Evolutionary conservation across 805 yeast species (phyloP).

Genomic region (Saccharomycopsis selenospora): DNA sequence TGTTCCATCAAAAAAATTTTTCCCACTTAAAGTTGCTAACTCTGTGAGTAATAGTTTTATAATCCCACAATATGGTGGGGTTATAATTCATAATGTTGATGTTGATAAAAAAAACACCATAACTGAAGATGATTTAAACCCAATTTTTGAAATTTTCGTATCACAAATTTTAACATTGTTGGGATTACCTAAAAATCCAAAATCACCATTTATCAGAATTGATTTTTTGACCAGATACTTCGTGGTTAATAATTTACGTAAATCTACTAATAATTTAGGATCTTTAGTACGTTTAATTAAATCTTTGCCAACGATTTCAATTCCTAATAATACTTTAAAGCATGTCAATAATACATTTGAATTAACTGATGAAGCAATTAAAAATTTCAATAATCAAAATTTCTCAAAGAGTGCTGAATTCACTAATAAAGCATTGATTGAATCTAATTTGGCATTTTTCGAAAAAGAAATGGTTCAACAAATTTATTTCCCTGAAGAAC

Average conservation of each 20-base stretch:
- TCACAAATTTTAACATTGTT: slow-evolving; percentile 67
- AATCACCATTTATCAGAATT: slow-evolving; percentile 53
- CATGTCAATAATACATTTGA: slow-evolving; percentile 49
- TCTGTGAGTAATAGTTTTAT: slow-evolving; percentile 49
- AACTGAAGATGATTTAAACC: slow-evolving; percentile 40
- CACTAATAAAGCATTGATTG: slow-evolving; percentile 47
- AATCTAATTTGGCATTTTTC: slow-evolving; percentile 74
- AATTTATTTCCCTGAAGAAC: slow-evolving; percentile 91
- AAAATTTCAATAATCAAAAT: slow-evolving; percentile 26
- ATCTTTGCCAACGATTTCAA: slow-evolving; percentile 70
- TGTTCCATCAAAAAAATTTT: slow-evolving; percentile 44
- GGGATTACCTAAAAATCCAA: slow-evolving; percentile 57
- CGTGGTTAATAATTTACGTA: slow-evolving; percentile 48
- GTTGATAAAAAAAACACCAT: slow-evolving; percentile 30
- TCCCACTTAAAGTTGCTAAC: slow-evolving; percentile 44
- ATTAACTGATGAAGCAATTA: slow-evolving; percentile 34
- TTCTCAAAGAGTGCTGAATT: slow-evolving; percentile 33
- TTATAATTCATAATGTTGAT: slow-evolving; percentile 40
- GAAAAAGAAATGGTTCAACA: slow-evolving; percentile 95
- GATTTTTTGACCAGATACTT: slow-evolving; percentile 60
- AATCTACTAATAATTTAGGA: slow-evolving; percentile 60
- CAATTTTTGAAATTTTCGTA: slow-evolving; percentile 60
- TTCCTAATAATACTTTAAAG: slow-evolving; percentile 62
- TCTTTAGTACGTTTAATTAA: slow-evolving; percentile 65
- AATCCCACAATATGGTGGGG: slow-evolving; percentile 91